Conservation (phyloP, 495 filamentous ascomycete species). For the Pyrenopolyporus hunteri region DNA sequence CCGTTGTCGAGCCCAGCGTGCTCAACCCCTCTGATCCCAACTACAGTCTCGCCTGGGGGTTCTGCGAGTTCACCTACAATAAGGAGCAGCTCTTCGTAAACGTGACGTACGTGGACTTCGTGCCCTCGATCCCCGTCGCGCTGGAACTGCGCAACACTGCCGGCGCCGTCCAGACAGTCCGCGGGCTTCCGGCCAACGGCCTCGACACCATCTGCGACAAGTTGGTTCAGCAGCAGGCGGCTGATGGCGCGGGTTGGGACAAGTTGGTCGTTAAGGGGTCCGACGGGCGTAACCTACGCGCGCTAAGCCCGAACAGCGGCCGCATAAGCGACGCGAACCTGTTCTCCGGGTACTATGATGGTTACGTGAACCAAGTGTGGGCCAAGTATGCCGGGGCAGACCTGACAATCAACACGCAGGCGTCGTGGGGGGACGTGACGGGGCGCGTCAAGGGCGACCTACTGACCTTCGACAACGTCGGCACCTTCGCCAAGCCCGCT, state of each 20-base stretch:
- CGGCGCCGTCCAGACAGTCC: slow-evolving; percentile 60
- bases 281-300: slow-evolving; percentile 62
- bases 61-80: slow-evolving; percentile 79
- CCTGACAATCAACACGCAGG: slow-evolving; percentile 70
- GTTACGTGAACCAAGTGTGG: slow-evolving; percentile 71
- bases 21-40: slow-evolving; percentile 71
- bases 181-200: slow-evolving; percentile 63
- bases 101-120: slow-evolving; percentile 78
- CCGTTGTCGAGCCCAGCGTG: slow-evolving; percentile 72
- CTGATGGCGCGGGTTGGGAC: slow-evolving; percentile 67
- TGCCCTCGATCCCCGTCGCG: slow-evolving; percentile 65
- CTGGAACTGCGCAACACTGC: slow-evolving; percentile 62
- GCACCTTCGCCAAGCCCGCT: slow-evolving; percentile 62
- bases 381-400: slow-evolving; percentile 56
- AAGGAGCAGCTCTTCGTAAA: slow-evolving; percentile 71
- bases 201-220: slow-evolving; percentile 61
- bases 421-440: slow-evolving; percentile 50
- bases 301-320: slow-evolving; percentile 69
- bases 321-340: slow-evolving; percentile 57
- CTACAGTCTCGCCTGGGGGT: slow-evolving; percentile 67
- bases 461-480: slow-evolving; percentile 58
- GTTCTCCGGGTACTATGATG: slow-evolving; percentile 66
- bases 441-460: slow-evolving; percentile 56
- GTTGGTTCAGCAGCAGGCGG: slow-evolving; percentile 57
- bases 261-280: slow-evolving; percentile 60